These are phyloP conservation scores for Pyrenopolyporus hunteri DNA, from an alignment of 495 filamentous ascomycete species.

Conservation along the genomic window DNA sequence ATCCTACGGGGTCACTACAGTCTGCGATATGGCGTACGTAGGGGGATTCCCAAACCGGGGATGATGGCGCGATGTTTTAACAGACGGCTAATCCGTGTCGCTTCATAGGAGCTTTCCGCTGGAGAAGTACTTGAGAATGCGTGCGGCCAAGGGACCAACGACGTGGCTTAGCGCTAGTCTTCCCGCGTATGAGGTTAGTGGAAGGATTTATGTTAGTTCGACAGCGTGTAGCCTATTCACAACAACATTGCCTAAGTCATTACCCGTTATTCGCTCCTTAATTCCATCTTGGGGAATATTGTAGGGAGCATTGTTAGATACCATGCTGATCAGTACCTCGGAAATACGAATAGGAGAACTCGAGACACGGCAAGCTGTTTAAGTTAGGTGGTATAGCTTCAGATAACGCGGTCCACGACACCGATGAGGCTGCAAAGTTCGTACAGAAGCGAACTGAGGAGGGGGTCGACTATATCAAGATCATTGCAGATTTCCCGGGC, in stretches of 20 bases:
- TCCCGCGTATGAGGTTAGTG: conserved; percentile 29
- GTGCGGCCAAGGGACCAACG: conserved; percentile 17
- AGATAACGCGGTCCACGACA: conserved; percentile 36
- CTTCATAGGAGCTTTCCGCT: conserved; percentile 19
- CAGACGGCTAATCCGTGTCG: not conserved
- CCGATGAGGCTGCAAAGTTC: conserved; percentile 41
- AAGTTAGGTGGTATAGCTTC: conserved; percentile 11
- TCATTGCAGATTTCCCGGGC: conserved; percentile 45
- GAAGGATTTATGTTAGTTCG: not conserved
- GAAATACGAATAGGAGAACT: conserved; percentile 19
- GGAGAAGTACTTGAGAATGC: conserved; percentile 19
- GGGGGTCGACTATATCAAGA: conserved; percentile 48
- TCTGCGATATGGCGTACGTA: conserved; percentile 34
- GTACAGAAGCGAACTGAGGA: conserved; percentile 39
- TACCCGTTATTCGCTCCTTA: not conserved
- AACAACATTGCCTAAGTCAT: too few relatives aligned
- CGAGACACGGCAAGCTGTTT: conserved; percentile 24
- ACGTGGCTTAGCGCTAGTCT: conserved; percentile 24
- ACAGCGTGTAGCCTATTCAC: not conserved
- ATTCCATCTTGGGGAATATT: not conserved
- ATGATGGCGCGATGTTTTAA: not conserved
- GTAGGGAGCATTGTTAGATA: not conserved
- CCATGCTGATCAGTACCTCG: not conserved
- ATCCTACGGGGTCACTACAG: conserved; percentile 22
- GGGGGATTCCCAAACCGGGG: not conserved